A percentile compares a stretch with the other conserved stretches of the same genome.
Conservation (phyloP, 1,284 basidiomycete species). For the Hypsizygus ulmarius region DNA sequence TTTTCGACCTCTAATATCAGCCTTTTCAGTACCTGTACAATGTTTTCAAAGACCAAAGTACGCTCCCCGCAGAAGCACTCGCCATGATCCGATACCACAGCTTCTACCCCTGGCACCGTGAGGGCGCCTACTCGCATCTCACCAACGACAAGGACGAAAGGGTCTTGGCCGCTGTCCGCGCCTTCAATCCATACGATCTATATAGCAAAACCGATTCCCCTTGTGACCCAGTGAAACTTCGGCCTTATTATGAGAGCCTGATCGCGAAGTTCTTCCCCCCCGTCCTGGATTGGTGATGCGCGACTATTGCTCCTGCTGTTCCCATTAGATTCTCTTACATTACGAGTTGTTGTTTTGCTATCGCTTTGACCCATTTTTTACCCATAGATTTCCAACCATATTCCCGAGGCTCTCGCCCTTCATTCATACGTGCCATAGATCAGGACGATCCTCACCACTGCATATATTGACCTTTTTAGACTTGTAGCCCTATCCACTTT, state of each 20-base stretch:
- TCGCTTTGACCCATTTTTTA: too few species aligned
- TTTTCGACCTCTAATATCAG: slow-evolving; percentile 16
- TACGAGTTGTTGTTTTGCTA: background rate
- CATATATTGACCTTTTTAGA: too few species aligned
- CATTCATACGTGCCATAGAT: too few species aligned
- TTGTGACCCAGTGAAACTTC: slow-evolving; percentile 59
- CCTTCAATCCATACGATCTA: slow-evolving; percentile 88
- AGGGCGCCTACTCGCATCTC: slow-evolving; percentile 78
- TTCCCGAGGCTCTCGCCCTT: too few species aligned
- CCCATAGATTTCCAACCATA: too few species aligned
- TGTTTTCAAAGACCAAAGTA: slow-evolving; percentile 73
- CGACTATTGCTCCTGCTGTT: background rate
- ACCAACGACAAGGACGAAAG: slow-evolving; percentile 65
- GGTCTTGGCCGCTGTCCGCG: slow-evolving; percentile 65
- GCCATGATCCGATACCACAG: slow-evolving; percentile 94
- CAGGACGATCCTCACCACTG: too few species aligned
- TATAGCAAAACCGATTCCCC: slow-evolving; percentile 85
- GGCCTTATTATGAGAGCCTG: slow-evolving; percentile 79
- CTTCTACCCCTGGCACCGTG: slow-evolving; percentile 95
- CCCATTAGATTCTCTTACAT: background rate
- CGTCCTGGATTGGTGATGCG: slow-evolving; percentile 68
- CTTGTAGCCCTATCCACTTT: background rate
- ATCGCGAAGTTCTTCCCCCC: slow-evolving; percentile 86
- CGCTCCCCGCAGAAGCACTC: slow-evolving; percentile 80
- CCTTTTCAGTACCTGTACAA: slow-evolving; percentile 67